Base-by-base conservation (phyloP, 768 basidiomycete genomes). In the Gelatoporia subvermispora region DNA sequence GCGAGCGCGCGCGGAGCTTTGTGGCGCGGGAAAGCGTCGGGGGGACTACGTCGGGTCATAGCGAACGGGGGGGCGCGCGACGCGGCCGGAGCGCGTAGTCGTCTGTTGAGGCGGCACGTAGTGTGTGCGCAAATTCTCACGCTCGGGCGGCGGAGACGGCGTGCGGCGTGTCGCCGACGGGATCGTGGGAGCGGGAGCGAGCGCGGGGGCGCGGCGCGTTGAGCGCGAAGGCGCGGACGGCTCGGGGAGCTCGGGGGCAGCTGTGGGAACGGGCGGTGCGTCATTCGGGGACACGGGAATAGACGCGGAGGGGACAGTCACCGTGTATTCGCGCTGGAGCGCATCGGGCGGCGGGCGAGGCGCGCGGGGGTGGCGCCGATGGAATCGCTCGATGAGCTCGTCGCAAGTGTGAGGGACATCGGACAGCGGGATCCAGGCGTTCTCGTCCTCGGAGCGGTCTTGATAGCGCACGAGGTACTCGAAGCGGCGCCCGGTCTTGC, bases 31-130 rank as follows among this genome's bases (percentile, higher is more conserved):
- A n/a, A n/a, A n/a, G n/a, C n/a, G n/a, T n/a, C n/a, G n/a, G n/a
- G n/a, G n/a, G n/a, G n/a, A n/a, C n/a, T n/a, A n/a, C n/a, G n/a
- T n/a, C 25, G 42, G 48, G 39, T 49, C 48, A 42, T 49, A 49
- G 22, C 28, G 42, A 35, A 36, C 41, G 40, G 28, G 41, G 22
- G 48, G 48, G 11, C 35, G 34, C 20, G 48, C 43, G 15, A 49
- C 42, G 10, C 43, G 42, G 18, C 48, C 48, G 15, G 48, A 23
- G 17, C 41, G 41, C 21, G 48, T 49, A 41, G 48, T 49, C 11
- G 48, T 49, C 42, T 38, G 41, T 23, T 41, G 25, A 17, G 48
- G 48, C 22, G 42, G 48, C 28, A 13, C 28, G 13, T 31, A 31
- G 28, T 7, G 7, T 7, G 28, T 31, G 8, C 36, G 24, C 23